A percentile compares a stretch with the other conserved stretches of the same genome.
phyloP scores from a whole-genome alignment of 1,284 basidiomycete species.

The Trametes polyzona region DNA sequence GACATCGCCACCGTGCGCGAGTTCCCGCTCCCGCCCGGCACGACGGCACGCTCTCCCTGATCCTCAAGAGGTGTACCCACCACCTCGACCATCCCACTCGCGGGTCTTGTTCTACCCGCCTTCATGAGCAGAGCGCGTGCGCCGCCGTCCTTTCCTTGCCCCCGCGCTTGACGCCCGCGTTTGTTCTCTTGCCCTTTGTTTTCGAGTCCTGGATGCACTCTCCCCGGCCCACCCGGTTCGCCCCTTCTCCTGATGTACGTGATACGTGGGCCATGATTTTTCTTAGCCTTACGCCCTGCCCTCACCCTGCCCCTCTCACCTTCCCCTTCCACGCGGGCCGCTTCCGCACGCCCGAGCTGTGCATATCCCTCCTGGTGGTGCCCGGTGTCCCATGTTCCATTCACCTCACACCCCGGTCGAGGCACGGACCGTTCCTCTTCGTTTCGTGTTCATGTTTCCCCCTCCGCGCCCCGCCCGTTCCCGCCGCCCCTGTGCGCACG shows the following conservation, averaged over 20 bases:
- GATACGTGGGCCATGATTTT: constrained; percentile 21
- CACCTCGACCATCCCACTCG: background rate
- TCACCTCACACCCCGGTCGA: background rate
- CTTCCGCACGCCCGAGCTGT: constrained; percentile 1
- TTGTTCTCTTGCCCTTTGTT: constrained; percentile 12
- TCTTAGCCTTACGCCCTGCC: background rate
- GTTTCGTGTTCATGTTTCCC: background rate
- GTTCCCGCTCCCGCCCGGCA: constrained; percentile 31
- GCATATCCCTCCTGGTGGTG: constrained; percentile 3
- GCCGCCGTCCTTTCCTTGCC: constrained; percentile 25
- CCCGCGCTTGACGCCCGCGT: constrained; percentile 21
- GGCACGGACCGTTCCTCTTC: constrained; percentile 10
- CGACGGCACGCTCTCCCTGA: constrained; percentile 16
- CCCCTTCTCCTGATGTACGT: constrained; percentile 22
- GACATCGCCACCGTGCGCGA: constrained; percentile 31
- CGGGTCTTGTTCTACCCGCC: background rate
- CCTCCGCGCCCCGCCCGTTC: background rate
- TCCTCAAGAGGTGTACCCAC: background rate
- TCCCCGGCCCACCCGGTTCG: constrained; percentile 6
- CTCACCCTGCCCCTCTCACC: constrained; percentile 3
- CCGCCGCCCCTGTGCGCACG: background rate
- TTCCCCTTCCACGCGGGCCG: constrained; percentile 6
- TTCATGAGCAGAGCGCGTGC: constrained; percentile 25
- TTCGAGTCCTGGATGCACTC: constrained; percentile 27
- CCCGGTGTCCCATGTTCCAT: background rate